Base-by-base conservation (phyloP, 805 yeast species). In the Nakazawaea laoshanensis region DNA sequence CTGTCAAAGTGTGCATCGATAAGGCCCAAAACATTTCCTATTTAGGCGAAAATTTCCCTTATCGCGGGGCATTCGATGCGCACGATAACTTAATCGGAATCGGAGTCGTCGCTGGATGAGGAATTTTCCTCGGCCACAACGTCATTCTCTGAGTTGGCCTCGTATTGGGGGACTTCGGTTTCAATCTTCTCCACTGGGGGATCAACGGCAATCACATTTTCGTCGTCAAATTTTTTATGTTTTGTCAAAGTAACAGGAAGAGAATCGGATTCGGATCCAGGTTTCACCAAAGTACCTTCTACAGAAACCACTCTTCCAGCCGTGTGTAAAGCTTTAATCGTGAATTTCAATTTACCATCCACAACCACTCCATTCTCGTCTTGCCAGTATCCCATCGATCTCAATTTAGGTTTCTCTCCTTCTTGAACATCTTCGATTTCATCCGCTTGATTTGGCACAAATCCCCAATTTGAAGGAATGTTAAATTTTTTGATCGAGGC, bases 381-480 rank as follows among this genome's bases (percentile, higher is more conserved):
- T 9, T 65, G 65, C 98, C 98, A 89, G 52, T 82, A 72, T 2
- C 98, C 98, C 43, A 83, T 62, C 0, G 87, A 77, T 37, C 66
- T 65, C 36, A 66, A 59, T 30, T 54, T 55, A 21, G 25, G 22
- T 6, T 42, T 49, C 1, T 44, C 44, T 8, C 28, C 49, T 52
- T 20, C 43, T 6, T 27, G 46, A 10, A 35, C 48, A 12, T 37
- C 52, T 9, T 39, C 41, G 18, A 47, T 43, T 42, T 74, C 85
- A 45, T 81, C 89, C 16, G 67, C 77, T 50, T 85, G 86, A 46
- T 70, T 75, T 32, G 92, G 89, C 34, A 84, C 68, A 56, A 89
- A 92, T 21, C 64, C 63, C 98, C 98, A 92, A 29, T 65, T 70
- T 26, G 63, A 59, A n/a, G 98, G 98, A 40, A 92, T 87, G 46